A percentile compares a stretch with the other conserved stretches of the same genome.
Evolutionary conservation across 176 grass and related monocot species (phyloP).

Genomic region (Bonia amplexicaulis): DNA sequence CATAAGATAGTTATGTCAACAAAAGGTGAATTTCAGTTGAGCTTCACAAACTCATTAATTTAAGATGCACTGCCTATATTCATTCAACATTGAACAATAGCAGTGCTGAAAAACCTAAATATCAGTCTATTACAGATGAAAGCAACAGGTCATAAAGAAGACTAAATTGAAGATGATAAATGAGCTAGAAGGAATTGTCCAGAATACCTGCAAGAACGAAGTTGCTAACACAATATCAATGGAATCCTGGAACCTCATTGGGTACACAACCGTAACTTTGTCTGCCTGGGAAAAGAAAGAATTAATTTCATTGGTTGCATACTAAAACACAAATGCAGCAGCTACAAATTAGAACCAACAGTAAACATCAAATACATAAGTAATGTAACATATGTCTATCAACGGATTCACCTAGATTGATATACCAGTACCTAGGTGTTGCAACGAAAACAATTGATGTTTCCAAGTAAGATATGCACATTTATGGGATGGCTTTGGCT

Average conservation of each 20-base stretch:
- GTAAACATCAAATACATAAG: constrained; percentile 6
- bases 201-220: constrained; percentile 89
- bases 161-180: not conserved
- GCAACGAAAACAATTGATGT: not conserved
- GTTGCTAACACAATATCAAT: constrained; percentile 93
- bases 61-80: not conserved
- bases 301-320: not conserved
- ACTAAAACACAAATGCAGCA: constrained; percentile 10
- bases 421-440: not conserved
- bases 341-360: not conserved
- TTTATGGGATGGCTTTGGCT: not conserved
- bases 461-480: not conserved
- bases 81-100: not conserved
- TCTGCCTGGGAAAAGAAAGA: constrained; percentile 51
- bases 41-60: not conserved
- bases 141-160: constrained; percentile 9
- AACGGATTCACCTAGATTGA: not conserved
- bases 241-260: constrained; percentile 98
- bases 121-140: not conserved
- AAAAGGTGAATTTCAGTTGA: not conserved
- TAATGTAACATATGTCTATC: not conserved
- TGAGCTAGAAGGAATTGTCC: constrained; percentile 1
- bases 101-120: constrained; percentile 3
- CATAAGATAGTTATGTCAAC: not conserved
- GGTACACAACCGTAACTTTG: constrained; percentile 81